Base-by-base conservation (phyloP, 75 land plant species). In the Selaginella moellendorffii region DNA sequence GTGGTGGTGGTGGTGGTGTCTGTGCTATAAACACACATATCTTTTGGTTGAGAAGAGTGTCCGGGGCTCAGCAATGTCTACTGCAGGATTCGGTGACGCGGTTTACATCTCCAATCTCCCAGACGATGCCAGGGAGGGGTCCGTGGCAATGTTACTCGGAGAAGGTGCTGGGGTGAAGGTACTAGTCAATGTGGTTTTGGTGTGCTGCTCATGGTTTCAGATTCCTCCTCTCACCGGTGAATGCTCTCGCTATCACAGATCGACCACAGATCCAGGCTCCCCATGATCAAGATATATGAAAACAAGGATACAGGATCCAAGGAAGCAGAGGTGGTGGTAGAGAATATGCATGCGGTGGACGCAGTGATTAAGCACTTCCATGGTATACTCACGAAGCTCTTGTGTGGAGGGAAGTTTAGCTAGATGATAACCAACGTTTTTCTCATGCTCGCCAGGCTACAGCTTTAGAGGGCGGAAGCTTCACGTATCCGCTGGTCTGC, bases 391-490 rank as follows among this genome's bases (percentile, higher is more conserved):
- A n/a, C 2, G 24, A 24, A 1, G 63, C 26, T 2, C 8, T 18
- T 61, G 29, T 18, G 26, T 61, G 18, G 26, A 1, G 10, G 29
- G 26, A 2, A 61, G 8, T 8, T 0, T 20, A 17, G 10, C 12
- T 62, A 0, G 27, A 27, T 62, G 28, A 23, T 28, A 19, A 21
- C 30, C 28, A 24, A 31, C 46, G 46, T 24, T 10, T 58, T 2
- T 28, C n/a, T 28, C 2, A 62, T 62, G 30, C 18, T 62, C 19
- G n/a, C 64, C 74, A 71, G 74, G 74, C 0, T 71, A 65, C 21
- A 65, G 56, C 52, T 71, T 56, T 62, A 71, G 64, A 67, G 74
- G 74, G 21, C 65, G 69, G n/a, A 71, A 71, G 53, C 65, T 71
- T 0, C 71, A 65, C 26, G 74, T 71, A 24, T 66, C 69, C 19